Evolutionary conservation across 768 basidiomycete species (phyloP).

Genomic region (Fistulinella prunicolor): DNA sequence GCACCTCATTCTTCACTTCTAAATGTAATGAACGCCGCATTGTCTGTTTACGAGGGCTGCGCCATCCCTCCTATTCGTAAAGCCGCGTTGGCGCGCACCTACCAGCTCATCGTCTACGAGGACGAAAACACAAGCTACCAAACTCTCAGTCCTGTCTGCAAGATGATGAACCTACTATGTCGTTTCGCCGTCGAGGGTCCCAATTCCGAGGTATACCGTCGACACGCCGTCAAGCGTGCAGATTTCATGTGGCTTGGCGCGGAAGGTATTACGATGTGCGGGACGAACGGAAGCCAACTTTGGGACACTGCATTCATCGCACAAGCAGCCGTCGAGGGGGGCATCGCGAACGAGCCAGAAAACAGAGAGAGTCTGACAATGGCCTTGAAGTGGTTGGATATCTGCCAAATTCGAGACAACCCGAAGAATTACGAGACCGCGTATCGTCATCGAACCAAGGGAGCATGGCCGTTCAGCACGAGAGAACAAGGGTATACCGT

Average conservation of each 20-base stretch:
- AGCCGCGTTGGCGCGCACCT: constrained; percentile 61
- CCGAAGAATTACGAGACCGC: constrained; percentile 60
- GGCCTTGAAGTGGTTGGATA: constrained; percentile 71
- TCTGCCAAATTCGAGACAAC: constrained; percentile 66
- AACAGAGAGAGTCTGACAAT: constrained; percentile 62
- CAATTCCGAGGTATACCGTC: constrained; percentile 71
- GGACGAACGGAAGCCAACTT: constrained; percentile 91
- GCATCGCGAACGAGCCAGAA: constrained; percentile 67
- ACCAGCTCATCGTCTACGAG: constrained; percentile 77
- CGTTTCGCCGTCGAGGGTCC: constrained; percentile 74
- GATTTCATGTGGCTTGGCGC: constrained; percentile 94
- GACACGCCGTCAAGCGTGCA: constrained; percentile 69
- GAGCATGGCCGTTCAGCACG: constrained; percentile 86
- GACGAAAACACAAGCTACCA: constrained; percentile 96
- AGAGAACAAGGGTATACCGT: constrained; percentile 93
- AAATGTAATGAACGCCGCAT: constrained; percentile 57
- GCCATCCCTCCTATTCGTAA: constrained; percentile 66
- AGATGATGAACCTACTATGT: constrained; percentile 92
- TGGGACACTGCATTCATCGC: constrained; percentile 94
- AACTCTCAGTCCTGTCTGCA: constrained; percentile 86
- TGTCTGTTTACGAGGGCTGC: constrained; percentile 73
- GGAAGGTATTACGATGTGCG: constrained; percentile 94
- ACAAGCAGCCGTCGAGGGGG: constrained; percentile 91
- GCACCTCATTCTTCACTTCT: constrained; percentile 74
- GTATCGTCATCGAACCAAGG: constrained; percentile 66